These are phyloP conservation scores for Purpureocillium lavendulum DNA, from an alignment of 2,329 filamentous ascomycete species.

Conservation along the genomic window DNA sequence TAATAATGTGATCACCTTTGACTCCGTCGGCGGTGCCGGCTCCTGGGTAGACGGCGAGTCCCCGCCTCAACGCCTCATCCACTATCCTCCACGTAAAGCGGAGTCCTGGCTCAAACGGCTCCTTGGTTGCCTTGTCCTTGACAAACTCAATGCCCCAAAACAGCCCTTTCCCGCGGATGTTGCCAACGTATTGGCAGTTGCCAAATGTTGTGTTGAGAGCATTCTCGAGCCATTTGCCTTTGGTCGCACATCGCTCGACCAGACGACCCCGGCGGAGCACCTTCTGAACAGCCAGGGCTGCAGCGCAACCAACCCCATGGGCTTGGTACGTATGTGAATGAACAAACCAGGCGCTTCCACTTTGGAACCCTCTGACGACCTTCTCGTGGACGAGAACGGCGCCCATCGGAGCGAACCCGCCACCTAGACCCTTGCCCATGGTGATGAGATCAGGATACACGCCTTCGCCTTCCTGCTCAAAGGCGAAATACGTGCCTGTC, in stretches of 20 bases:
- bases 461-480: conserved; percentile 40
- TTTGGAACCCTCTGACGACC: conserved; percentile 7
- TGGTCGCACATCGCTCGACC: conserved; percentile 9
- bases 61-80: conserved; percentile 19
- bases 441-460: conserved; percentile 46
- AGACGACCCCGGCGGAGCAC: conserved; percentile 26
- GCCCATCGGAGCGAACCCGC: conserved; percentile 47
- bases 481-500: conserved; percentile 51
- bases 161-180: conserved; percentile 10
- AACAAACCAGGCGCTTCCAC: conserved; percentile 26
- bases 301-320: conserved; percentile 27
- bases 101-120: conserved; percentile 21
- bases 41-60: conserved; percentile 51
- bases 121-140: conserved; percentile 20
- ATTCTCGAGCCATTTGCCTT: no score
- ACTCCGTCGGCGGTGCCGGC: conserved; percentile 51
- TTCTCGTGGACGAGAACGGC: conserved; percentile 40
- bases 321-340: conserved; percentile 49
- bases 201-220: no score
- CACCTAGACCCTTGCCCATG: conserved; percentile 51
- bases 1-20: conserved; percentile 60
- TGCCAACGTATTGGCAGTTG: no score
- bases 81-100: conserved; percentile 20
- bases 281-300: conserved; percentile 29
- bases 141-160: conserved; percentile 42